Conservation (phyloP, 495 filamentous ascomycete species). For the Staphylotrichum longicolle region DNA sequence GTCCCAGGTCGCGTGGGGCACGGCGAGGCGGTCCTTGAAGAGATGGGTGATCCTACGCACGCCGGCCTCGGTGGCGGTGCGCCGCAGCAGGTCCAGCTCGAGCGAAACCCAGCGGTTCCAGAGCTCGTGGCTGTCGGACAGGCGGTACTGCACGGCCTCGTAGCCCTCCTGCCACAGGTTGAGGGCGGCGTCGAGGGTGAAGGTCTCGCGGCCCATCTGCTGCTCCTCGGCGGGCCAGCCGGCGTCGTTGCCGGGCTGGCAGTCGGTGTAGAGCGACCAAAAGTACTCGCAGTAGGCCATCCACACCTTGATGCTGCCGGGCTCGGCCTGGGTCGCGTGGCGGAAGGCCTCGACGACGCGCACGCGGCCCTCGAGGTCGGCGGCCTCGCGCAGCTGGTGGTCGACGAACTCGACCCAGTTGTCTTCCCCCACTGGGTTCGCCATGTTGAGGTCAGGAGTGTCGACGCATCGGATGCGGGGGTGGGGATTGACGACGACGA, state of each 20-base stretch:
- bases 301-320: constrained; percentile 83
- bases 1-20: constrained; percentile 82
- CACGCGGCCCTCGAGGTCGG: constrained; percentile 56
- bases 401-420: constrained; percentile 55
- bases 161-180: constrained; percentile 77
- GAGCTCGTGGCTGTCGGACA: constrained; percentile 81
- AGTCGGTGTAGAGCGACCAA: constrained; percentile 68
- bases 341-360: constrained; percentile 81
- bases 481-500: constrained; percentile 2
- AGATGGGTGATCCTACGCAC: constrained; percentile 64
- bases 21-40: constrained; percentile 70
- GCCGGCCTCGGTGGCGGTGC: constrained; percentile 54
- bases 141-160: constrained; percentile 72
- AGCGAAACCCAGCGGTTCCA: constrained; percentile 80
- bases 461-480: constrained; percentile 31
- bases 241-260: constrained; percentile 54
- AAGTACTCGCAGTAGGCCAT: constrained; percentile 84
- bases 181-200: constrained; percentile 69
- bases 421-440: constrained; percentile 55
- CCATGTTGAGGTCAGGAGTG: constrained; percentile 39
- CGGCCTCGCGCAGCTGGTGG: constrained; percentile 48
- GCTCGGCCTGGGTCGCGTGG: constrained; percentile 77
- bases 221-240: constrained; percentile 76
- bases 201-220: constrained; percentile 70
- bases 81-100: constrained; percentile 55